Percentiles rank a stretch among this genome's conserved stretches.
Evolutionary conservation across 139 green algal species (phyloP).

Genomic region (Diplosphaera chodatii): DNA sequence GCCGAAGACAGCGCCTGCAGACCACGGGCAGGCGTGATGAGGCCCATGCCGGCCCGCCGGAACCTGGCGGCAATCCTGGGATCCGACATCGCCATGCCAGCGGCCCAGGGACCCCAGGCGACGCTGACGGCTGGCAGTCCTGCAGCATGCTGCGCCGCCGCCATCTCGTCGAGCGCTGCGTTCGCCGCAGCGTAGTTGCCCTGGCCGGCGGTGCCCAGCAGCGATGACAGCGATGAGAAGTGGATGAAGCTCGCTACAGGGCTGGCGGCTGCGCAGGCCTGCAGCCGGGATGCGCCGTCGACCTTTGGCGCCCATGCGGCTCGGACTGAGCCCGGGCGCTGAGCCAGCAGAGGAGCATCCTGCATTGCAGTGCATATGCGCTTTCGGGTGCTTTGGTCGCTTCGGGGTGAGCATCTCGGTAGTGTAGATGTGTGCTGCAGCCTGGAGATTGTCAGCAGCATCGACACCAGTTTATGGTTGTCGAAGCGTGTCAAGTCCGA

Average conservation of each 20-base stretch:
- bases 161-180: slow-evolving; percentile 46
- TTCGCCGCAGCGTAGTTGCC: slow-evolving; percentile 70
- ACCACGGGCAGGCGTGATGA: background rate
- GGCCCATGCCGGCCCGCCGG: slow-evolving; percentile 8
- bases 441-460: no score
- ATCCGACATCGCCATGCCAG: slow-evolving; percentile 19
- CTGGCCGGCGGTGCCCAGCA: slow-evolving; percentile 47
- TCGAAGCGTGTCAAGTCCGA: no score
- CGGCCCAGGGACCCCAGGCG: slow-evolving; percentile 12
- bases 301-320: slow-evolving; percentile 23
- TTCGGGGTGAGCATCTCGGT: no score
- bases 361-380: slow-evolving; percentile 20
- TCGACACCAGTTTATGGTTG: no score
- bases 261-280: background rate
- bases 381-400: no score
- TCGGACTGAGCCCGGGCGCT: slow-evolving; percentile 26
- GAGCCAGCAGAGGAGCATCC: slow-evolving; percentile 41
- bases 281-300: background rate
- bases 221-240: slow-evolving; percentile 48
- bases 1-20: background rate
- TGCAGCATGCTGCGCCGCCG: background rate
- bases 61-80: slow-evolving; percentile 9
- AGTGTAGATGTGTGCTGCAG: no score
- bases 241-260: slow-evolving; percentile 9
- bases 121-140: background rate